Conservation (phyloP, 768 basidiomycete genomes). For the Lactarius trivialis region DNA sequence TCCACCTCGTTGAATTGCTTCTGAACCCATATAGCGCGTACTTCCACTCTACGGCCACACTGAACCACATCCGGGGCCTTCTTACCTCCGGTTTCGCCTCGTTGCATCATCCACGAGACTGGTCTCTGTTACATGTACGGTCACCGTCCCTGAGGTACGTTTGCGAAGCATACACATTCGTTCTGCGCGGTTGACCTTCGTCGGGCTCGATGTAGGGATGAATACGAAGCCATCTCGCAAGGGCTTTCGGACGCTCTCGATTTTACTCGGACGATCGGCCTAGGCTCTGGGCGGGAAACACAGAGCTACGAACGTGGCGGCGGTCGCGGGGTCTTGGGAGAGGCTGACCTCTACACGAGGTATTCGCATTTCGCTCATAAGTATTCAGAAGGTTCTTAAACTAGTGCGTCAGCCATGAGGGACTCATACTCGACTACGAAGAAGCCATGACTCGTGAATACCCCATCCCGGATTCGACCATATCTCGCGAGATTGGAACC, state of each 20-base stretch:
- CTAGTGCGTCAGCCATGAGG: slow-evolving; percentile 54
- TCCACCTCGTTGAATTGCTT: background rate
- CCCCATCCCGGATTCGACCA: slow-evolving; percentile 31
- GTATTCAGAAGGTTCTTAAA: too few species aligned
- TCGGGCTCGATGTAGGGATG: slow-evolving; percentile 40
- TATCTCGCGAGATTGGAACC: slow-evolving; percentile 7
- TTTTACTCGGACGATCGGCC: slow-evolving; percentile 85
- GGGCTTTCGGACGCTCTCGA: slow-evolving; percentile 88
- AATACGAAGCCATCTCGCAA: slow-evolving; percentile 82
- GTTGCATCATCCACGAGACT: slow-evolving; percentile 79
- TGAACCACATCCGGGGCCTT: slow-evolving; percentile 87
- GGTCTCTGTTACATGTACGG: slow-evolving; percentile 90
- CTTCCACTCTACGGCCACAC: slow-evolving; percentile 90
- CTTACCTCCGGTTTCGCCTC: slow-evolving; percentile 92
- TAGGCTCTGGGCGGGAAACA: slow-evolving; percentile 42
- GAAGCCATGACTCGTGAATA: slow-evolving; percentile 79
- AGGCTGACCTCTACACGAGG: slow-evolving; percentile 94
- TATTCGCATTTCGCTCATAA: slow-evolving; percentile 23
- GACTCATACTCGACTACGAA: too few species aligned
- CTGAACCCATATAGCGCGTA: slow-evolving; percentile 57
- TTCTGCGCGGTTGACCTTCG: background rate
- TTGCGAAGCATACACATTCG: background rate
- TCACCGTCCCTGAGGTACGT: slow-evolving; percentile 70
- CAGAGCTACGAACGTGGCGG: slow-evolving; percentile 65
- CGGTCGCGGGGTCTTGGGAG: slow-evolving; percentile 63